Evolutionary conservation across 345 rosid species (phyloP).

Genomic region (Populus nigra): DNA sequence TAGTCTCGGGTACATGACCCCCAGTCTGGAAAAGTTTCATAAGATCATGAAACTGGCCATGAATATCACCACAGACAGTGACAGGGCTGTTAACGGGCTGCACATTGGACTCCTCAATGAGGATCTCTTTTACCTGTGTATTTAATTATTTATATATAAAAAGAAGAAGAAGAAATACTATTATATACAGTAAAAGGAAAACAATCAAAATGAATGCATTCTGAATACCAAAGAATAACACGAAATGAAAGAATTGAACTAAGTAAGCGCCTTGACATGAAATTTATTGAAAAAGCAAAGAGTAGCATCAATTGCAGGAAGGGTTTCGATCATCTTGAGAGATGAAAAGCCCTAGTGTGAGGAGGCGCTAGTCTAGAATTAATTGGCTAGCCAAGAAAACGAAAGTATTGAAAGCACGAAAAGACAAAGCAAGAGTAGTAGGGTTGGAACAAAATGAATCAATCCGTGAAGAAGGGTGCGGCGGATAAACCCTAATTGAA

Average conservation of each 20-base stretch:
- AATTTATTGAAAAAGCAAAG: not conserved
- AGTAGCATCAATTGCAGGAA: not conserved
- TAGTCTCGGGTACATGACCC: constrained; percentile 96
- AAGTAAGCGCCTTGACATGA: no score
- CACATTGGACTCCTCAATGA: constrained; percentile 96
- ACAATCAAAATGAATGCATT: no score
- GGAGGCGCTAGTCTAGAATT: no score
- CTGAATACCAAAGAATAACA: not conserved
- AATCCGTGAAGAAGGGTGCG: not conserved
- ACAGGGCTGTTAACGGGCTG: constrained; percentile 99
- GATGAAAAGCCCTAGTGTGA: no score
- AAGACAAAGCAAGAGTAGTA: not conserved
- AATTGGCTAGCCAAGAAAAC: not conserved
- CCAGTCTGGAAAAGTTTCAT: constrained; percentile 99
- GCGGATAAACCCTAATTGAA: not conserved
- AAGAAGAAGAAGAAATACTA: not conserved
- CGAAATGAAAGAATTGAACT: not conserved
- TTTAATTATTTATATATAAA: not conserved
- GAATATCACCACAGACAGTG: constrained; percentile 98
- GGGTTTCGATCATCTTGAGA: no score
- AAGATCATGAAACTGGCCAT: constrained; percentile 98
- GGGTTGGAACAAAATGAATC: not conserved
- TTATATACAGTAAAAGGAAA: not conserved
- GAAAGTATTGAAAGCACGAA: not conserved
- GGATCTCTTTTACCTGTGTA: constrained; percentile 89